A percentile compares a stretch with the other conserved stretches of the same genome.
Conservation (phyloP, 371 early-diverging fungal genomes). For the Sporodiniella umbellata region DNA sequence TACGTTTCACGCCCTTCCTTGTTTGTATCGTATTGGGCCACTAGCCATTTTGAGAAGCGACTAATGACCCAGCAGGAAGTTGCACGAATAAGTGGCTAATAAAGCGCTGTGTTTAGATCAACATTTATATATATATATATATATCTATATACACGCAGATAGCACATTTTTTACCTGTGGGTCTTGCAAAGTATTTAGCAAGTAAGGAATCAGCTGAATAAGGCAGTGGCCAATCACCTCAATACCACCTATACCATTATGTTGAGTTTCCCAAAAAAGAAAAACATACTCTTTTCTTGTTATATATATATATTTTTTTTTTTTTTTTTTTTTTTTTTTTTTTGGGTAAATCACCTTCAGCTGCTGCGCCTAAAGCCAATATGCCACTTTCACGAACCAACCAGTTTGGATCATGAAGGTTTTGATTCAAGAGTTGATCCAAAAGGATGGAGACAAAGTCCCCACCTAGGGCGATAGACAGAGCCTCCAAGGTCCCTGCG, state of each 20-base stretch:
- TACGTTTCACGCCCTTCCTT: constrained; percentile 62
- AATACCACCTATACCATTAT: constrained; percentile 42
- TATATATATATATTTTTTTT: neutral
- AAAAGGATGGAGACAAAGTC: constrained; percentile 61
- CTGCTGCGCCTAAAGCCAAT: constrained; percentile 90
- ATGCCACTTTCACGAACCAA: constrained; percentile 84
- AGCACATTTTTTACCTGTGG: constrained; percentile 33
- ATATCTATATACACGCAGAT: neutral
- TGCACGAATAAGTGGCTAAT: constrained; percentile 73
- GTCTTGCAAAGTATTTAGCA: constrained; percentile 69
- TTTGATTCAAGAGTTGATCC: constrained; percentile 68
- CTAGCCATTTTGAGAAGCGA: constrained; percentile 84
- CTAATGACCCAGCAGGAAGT: constrained; percentile 94
- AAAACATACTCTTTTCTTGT: constrained; percentile 1
- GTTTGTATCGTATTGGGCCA: constrained; percentile 49
- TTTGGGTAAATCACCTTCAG: constrained; percentile 57
- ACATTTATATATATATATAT: neutral
- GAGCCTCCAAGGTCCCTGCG: constrained; percentile 83
- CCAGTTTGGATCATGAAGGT: constrained; percentile 75
- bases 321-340: neutral
- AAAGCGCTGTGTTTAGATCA: constrained; percentile 1
- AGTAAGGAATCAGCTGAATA: constrained; percentile 70
- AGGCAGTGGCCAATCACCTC: constrained; percentile 76
- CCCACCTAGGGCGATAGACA: constrained; percentile 73
- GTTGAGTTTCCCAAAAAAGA: neutral